These are phyloP conservation scores for Diplodia scrobiculata DNA, from an alignment of 2,329 filamentous ascomycete species.

Conservation along the genomic window DNA sequence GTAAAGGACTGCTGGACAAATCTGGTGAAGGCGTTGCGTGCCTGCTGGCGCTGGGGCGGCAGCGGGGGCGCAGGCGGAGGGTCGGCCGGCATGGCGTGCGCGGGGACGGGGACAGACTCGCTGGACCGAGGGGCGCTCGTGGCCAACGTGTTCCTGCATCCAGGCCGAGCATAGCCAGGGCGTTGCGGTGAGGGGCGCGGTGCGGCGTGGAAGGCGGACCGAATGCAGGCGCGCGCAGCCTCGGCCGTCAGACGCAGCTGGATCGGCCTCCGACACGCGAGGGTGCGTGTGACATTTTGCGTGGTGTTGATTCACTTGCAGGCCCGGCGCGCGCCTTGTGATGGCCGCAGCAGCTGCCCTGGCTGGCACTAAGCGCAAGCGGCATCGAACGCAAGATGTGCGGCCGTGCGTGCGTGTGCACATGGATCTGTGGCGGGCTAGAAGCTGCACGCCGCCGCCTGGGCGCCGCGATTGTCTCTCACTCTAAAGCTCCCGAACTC, in stretches of 20 bases:
- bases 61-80: conserved; percentile 41
- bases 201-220: conserved; percentile 25
- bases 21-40: conserved; percentile 50
- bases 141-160: conserved; percentile 27
- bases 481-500: conserved; percentile 25
- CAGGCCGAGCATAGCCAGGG: neutral
- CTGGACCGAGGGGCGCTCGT: neutral
- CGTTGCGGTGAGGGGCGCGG: conserved; percentile 20
- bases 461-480: conserved; percentile 26
- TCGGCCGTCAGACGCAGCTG: conserved; percentile 15
- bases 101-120: neutral
- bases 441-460: conserved; percentile 17
- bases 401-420: conserved; percentile 19
- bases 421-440: conserved; percentile 21
- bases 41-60: conserved; percentile 37
- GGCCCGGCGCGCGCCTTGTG: conserved; percentile 8
- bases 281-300: conserved; percentile 25
- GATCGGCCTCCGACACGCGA: conserved; percentile 18
- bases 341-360: conserved; percentile 7
- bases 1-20: conserved; percentile 58
- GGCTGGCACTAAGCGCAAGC: conserved; percentile 16
- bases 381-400: conserved; percentile 3
- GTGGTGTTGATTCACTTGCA: conserved; percentile 27
- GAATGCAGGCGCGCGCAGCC: conserved; percentile 21
- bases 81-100: conserved; percentile 35